phyloP scores from a whole-genome alignment of 257 asterid genomes.

The Nicotiana sylvestris region DNA sequence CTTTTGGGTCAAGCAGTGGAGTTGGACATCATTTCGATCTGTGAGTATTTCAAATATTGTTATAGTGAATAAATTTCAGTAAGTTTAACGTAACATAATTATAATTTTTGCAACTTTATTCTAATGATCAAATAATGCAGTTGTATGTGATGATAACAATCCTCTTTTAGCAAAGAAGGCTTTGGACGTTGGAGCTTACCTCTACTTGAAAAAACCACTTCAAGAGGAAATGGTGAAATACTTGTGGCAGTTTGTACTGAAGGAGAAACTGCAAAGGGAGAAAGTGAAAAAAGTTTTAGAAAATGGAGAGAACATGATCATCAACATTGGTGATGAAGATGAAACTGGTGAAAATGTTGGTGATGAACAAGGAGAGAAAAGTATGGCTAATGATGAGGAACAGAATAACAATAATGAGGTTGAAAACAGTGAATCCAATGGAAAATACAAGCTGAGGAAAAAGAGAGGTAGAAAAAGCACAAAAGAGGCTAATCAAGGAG shows the following conservation, averaged over 20 bases:
- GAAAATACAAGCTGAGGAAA: background rate
- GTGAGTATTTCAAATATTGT: conserved; percentile 3
- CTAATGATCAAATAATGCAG: background rate
- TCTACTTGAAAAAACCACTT: background rate
- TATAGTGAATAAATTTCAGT: no score
- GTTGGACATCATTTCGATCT: background rate
- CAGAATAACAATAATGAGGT: background rate
- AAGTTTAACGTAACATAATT: no score
- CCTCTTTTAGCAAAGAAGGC: background rate
- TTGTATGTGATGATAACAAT: background rate
- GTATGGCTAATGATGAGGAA: background rate
- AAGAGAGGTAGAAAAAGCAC: background rate
- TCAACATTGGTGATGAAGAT: background rate
- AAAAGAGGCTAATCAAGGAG: background rate
- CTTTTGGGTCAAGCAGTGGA: background rate
- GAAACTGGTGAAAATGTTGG: background rate
- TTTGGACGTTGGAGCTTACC: background rate
- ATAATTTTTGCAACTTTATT: no score
- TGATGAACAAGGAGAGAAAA: background rate
- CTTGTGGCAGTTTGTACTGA: background rate
- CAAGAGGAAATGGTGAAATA: background rate
- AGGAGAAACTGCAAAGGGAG: background rate
- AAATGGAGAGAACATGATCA: background rate
- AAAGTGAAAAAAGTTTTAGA: background rate
- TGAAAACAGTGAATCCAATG: background rate